Conservation (phyloP, 23 red algal genomes). For the Gracilaria domingensis region DNA sequence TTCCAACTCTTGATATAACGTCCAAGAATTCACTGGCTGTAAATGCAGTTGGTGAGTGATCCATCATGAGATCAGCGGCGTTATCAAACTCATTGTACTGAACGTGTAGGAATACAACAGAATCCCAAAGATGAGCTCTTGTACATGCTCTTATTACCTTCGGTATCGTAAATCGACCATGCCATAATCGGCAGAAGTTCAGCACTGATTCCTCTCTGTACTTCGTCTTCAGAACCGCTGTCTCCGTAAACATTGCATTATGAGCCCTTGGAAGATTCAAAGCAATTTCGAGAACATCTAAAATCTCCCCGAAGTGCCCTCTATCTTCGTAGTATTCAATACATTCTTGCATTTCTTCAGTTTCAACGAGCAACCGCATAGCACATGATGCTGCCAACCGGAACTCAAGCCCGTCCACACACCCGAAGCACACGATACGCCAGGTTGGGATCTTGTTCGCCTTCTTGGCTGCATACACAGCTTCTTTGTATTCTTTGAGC, state of each 20-base stretch:
- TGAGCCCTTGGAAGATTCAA: slow-evolving; percentile 84
- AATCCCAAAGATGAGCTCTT: slow-evolving; percentile 81
- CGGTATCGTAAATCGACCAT: slow-evolving; percentile 75
- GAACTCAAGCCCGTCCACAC: slow-evolving; percentile 91
- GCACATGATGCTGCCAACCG: slow-evolving; percentile 55
- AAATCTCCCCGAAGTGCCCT: slow-evolving; percentile 85
- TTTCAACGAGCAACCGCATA: slow-evolving; percentile 89
- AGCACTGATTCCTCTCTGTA: slow-evolving; percentile 85
- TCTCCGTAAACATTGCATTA: slow-evolving; percentile 90
- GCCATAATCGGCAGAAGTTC: slow-evolving; percentile 89
- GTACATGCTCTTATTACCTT: slow-evolving; percentile 82
- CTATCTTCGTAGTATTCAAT: slow-evolving; percentile 90
- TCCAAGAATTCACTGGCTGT: slow-evolving; percentile 80
- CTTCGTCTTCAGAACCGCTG: slow-evolving; percentile 86
- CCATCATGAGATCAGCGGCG: slow-evolving; percentile 91
- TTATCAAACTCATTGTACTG: slow-evolving; percentile 93
- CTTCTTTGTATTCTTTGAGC: slow-evolving; percentile 88
- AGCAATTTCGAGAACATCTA: slow-evolving; percentile 84
- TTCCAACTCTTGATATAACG: slow-evolving; percentile 79
- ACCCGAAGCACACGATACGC: slow-evolving; percentile 96
- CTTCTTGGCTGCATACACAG: slow-evolving; percentile 92
- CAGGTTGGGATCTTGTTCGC: slow-evolving; percentile 89
- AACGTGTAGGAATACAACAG: slow-evolving; percentile 84
- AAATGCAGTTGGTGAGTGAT: slow-evolving; percentile 86
- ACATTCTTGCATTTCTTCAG: slow-evolving; percentile 90